phyloP scores from a whole-genome alignment of 129 eudicot species.

The Flaveria linearis region DNA sequence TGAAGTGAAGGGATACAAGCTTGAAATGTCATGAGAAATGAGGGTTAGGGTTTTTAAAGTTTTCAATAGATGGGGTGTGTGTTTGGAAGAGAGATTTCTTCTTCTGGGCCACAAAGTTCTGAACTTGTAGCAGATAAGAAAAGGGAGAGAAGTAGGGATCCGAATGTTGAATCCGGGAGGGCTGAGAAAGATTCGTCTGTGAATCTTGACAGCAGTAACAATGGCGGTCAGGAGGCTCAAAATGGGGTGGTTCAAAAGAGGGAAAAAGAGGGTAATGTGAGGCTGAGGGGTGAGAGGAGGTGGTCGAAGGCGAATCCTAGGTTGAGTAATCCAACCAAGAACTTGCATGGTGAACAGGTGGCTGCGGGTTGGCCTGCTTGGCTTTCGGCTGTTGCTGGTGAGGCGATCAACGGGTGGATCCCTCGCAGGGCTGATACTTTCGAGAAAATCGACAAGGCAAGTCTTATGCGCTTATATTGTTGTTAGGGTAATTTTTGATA shows the following conservation, averaged over 20 bases:
- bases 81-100: slow-evolving; percentile 73
- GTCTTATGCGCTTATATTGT: background rate
- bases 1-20: slow-evolving; percentile 31
- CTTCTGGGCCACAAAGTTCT: slow-evolving; percentile 56
- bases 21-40: slow-evolving; percentile 71
- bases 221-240: slow-evolving; percentile 30
- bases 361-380: slow-evolving; percentile 98
- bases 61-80: slow-evolving; percentile 87
- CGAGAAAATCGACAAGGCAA: slow-evolving; percentile 78
- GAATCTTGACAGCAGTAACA: slow-evolving; percentile 23
- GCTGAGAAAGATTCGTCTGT: slow-evolving; percentile 46
- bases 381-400: slow-evolving; percentile 81
- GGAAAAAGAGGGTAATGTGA: slow-evolving; percentile 35
- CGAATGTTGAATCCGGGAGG: slow-evolving; percentile 50
- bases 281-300: slow-evolving; percentile 42
- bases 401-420: slow-evolving; percentile 87
- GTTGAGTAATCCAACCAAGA: slow-evolving; percentile 57
- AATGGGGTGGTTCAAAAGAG: slow-evolving; percentile 36
- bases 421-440: slow-evolving; percentile 90
- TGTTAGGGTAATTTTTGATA: background rate
- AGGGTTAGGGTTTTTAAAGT: slow-evolving; percentile 48
- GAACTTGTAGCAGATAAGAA: slow-evolving; percentile 53
- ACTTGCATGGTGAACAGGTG: slow-evolving; percentile 76
- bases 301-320: slow-evolving; percentile 58
- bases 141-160: slow-evolving; percentile 49